Evolutionary conservation across 768 basidiomycete genomes (phyloP), one percentile per base, ranked within the genome.

Genomic region (Tricholoma matsutake): DNA sequence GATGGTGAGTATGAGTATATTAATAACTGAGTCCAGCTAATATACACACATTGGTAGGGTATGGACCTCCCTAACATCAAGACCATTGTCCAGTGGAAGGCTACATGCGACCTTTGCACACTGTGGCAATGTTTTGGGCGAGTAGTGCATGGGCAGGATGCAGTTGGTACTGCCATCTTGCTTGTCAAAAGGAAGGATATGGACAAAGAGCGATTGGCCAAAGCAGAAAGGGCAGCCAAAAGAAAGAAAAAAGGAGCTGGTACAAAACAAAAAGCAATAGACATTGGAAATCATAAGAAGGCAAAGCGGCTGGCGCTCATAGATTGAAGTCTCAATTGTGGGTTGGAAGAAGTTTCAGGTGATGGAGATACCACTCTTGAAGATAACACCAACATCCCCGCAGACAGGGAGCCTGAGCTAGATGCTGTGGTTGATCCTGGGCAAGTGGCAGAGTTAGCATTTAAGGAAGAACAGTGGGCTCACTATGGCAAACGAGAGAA

Each of bases 291-390:
- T n/a, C n/a, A n/a, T n/a, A n/a, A 41, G 39, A 45, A 31, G 45
- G 31, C 20, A 54, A 55, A 60, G 39, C 18, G 59, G n/a, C 39
- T 6, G 6, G 59, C 18, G 11, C 54, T 60, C 4, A 34, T 31
- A 18, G 59, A 60, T 55, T 20, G n/a, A 37, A 59, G 52, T 34
- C n/a, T 55, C 41, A 60, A 60, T 32, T 20, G 18, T 45, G 41
- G n/a, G 9, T 20, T 43, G 41, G n/a, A n/a, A n/a, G 18, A 45
- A 45, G n/a, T 3, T 16, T 18, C 20, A 10, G 43, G 20, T 18
- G 7, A 22, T 8, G 18, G 20, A 45, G 41, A 43, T 4, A 14
- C 5, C 8, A 35, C 3, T 41, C 11, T n/a, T 41, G 39, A 41
- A 16, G 16, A 35, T 35, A 35, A 35, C 34, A 35, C 34, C 34